phyloP scores from a whole-genome alignment of 1,139 yeast genomes.

The Yamadazyma triangularis region DNA sequence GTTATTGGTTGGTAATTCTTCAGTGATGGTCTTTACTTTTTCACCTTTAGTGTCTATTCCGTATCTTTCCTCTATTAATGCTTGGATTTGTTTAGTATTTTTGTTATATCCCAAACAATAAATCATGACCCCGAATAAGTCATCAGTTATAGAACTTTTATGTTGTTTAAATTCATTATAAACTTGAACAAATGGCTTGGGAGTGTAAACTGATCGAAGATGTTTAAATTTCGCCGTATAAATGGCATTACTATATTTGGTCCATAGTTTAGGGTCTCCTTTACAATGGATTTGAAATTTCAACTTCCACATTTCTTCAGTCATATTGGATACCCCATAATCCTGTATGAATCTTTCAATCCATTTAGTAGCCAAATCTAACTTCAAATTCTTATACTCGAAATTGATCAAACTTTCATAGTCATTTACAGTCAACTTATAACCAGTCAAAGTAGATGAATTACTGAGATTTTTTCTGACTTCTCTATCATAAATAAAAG shows the following conservation, averaged over 20 bases:
- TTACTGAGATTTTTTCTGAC: slow-evolving; percentile 17
- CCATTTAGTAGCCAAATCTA: slow-evolving; percentile 41
- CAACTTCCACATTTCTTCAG: slow-evolving; percentile 31
- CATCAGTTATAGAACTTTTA: slow-evolving; percentile 6
- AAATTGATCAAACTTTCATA: slow-evolving; percentile 36
- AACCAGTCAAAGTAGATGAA: slow-evolving; percentile 1
- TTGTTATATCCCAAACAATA: slow-evolving; percentile 31
- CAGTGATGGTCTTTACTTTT: slow-evolving; percentile 6
- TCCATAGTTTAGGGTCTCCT: slow-evolving; percentile 33
- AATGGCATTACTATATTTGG: slow-evolving; percentile 17
- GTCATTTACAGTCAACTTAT: slow-evolving; percentile 22
- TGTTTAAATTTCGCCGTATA: slow-evolving; percentile 8
- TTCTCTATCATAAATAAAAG: slow-evolving; percentile 18
- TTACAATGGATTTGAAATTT: slow-evolving; percentile 31
- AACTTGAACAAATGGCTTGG: slow-evolving; percentile 2
- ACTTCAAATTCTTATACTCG: slow-evolving; percentile 31
- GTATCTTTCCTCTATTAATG: slow-evolving; percentile 26
- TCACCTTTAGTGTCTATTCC: slow-evolving; percentile 27
- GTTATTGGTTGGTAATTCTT: slow-evolving; percentile 18
- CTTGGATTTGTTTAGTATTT: slow-evolving; percentile 20
- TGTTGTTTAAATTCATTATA: slow-evolving; percentile 6
- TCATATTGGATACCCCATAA: slow-evolving; percentile 19
- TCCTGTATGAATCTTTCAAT: slow-evolving; percentile 28
- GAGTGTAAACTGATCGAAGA: slow-evolving; percentile 2
- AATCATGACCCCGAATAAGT: slow-evolving; percentile 20